Conservation (phyloP, 805 yeast genomes). For the Myxozyma nipponensis region DNA sequence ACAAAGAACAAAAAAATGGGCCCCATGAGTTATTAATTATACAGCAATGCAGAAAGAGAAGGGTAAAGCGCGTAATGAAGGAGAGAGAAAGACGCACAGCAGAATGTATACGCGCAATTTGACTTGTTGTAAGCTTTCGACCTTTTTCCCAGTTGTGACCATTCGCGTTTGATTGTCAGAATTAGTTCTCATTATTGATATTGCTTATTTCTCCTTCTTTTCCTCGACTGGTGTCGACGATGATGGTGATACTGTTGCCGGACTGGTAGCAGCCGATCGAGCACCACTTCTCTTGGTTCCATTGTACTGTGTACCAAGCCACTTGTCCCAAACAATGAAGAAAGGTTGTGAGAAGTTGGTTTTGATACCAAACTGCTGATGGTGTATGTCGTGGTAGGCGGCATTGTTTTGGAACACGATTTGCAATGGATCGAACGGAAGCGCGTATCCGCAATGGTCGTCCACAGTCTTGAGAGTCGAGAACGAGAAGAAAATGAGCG, state of each 20-base stretch:
- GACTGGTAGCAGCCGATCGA: slow-evolving; percentile 3
- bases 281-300: slow-evolving; percentile 25
- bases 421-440: slow-evolving; percentile 91
- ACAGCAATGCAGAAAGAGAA: too few species aligned
- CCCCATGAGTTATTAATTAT: too few species aligned
- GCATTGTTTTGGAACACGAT: slow-evolving; percentile 89
- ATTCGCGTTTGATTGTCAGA: too few species aligned
- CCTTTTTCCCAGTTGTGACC: too few species aligned
- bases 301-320: slow-evolving; percentile 56
- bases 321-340: slow-evolving; percentile 86
- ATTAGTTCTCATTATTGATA: too few species aligned
- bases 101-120: too few species aligned
- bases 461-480: slow-evolving; percentile 96
- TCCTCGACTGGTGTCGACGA: neutral
- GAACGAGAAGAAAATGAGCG: slow-evolving; percentile 68
- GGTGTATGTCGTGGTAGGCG: slow-evolving; percentile 95
- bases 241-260: neutral
- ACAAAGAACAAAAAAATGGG: too few species aligned
- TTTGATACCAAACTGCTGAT: slow-evolving; percentile 92
- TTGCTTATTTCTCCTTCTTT: slow-evolving; percentile 14
- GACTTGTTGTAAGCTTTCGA: too few species aligned
- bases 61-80: too few species aligned
- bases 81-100: too few species aligned
- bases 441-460: slow-evolving; percentile 96
- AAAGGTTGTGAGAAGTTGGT: slow-evolving; percentile 94